A percentile compares a stretch with the other conserved stretches of the same genome.
Evolutionary conservation across 257 asterid genomes (phyloP).

Genomic region (Oldenlandia corymbosa): DNA sequence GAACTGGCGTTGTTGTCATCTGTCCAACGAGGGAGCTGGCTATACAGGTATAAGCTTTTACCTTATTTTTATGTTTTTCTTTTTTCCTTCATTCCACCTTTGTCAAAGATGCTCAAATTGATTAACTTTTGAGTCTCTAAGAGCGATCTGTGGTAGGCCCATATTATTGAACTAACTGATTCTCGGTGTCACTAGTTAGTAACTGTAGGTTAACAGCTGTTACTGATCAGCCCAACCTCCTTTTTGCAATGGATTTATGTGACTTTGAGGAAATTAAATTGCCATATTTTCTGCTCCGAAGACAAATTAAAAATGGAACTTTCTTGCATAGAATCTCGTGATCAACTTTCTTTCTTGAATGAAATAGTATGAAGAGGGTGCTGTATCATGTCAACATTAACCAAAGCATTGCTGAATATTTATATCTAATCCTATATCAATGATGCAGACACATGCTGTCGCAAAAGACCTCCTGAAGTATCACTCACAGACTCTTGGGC

Average conservation of each 20-base stretch:
- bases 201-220: background rate
- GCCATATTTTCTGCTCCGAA: background rate
- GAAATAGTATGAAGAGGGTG: background rate
- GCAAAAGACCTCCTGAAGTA: slow-evolving; percentile 79
- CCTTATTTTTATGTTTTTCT: background rate
- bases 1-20: slow-evolving; percentile 82
- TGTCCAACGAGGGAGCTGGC: slow-evolving; percentile 99
- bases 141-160: background rate
- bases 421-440: slow-evolving; percentile 5
- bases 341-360: background rate
- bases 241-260: background rate
- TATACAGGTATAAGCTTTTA: slow-evolving; percentile 48
- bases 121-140: background rate
- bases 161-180: background rate
- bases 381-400: background rate
- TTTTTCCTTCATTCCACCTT: too few relatives aligned
- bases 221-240: background rate
- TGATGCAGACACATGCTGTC: slow-evolving; percentile 81
- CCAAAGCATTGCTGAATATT: background rate
- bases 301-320: background rate
- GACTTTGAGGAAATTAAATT: background rate
- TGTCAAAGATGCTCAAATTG: background rate
- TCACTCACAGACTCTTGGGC: slow-evolving; percentile 84
- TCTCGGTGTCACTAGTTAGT: background rate
- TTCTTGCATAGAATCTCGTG: background rate